Evolutionary conservation across 805 yeast genomes (phyloP).

Genomic region (Kodamaea nitidulidarum): DNA sequence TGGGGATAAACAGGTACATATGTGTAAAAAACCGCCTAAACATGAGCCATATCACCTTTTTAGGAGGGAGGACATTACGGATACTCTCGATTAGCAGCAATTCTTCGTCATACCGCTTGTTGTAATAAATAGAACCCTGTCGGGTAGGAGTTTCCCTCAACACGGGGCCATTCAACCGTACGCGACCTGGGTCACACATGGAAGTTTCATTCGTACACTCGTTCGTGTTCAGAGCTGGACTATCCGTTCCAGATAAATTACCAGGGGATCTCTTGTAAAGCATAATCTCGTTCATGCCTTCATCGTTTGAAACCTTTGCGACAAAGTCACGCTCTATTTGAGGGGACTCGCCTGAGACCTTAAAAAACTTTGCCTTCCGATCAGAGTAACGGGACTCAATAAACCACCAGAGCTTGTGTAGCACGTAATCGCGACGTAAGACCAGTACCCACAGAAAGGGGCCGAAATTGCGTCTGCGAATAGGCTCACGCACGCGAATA

Average conservation of each 20-base stretch:
- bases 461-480: conserved; percentile 45
- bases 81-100: conserved; percentile 18
- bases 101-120: conserved; percentile 17
- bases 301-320: conserved; percentile 9
- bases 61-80: conserved; percentile 19
- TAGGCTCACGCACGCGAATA: conserved; percentile 33
- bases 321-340: conserved; percentile 9
- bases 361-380: background rate
- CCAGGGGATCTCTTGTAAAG: conserved; percentile 6
- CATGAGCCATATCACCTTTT: conserved; percentile 23
- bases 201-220: background rate
- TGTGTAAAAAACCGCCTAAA: conserved; percentile 23
- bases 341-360: conserved; percentile 4
- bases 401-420: conserved; percentile 17
- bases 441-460: conserved; percentile 49
- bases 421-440: conserved; percentile 25
- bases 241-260: background rate
- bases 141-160: conserved; percentile 3
- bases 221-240: background rate
- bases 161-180: background rate
- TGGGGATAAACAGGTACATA: conserved; percentile 26
- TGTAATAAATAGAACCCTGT: conserved; percentile 17
- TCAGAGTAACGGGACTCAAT: conserved; percentile 9
- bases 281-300: conserved; percentile 9
- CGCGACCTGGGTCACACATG: background rate